Base-by-base conservation (phyloP, 352 stramenopile species). In the Phytopythium oedochilum region DNA sequence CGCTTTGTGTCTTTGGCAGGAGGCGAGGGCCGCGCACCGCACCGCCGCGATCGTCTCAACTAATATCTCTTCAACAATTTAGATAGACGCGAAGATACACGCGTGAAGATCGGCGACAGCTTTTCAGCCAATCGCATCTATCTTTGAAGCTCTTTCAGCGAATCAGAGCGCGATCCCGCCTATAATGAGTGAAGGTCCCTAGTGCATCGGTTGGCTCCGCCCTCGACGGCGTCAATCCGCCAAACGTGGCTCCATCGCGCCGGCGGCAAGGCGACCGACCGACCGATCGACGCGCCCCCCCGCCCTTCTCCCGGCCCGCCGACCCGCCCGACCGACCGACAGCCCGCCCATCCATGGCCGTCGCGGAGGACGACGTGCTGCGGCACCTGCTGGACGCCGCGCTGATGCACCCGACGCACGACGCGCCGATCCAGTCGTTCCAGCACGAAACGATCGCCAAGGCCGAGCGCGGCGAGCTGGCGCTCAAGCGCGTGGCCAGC, bases 371-470 rank as follows among this genome's bases (percentile, higher is more conserved):
- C 55, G 78, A 89, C 66, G 78, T 85, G 55, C 70, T 92, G 34
- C 61, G 65, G 56, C 67, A 75, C 51, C 71, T 86, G 56, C 66
- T 92, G 51, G 79, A 88, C 32, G 68, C 65, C 35, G 61, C 68
- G 55, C 68, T 85, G 46, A 54, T 79, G 28, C 73, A 70, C 34
- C 82, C 82, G 11, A 73, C 69, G 28, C 62, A 86, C 23, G 32
- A 61, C 4, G 54, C 66, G 55, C 68, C 76, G 57, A 82, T 89
- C 64, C 77, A 89, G 43, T 75, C 71, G 36, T 80, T 86, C 29
- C 74, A 84, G 71, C 78, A 86, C 31, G 79, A 92, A 49, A 69
- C 81, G 28, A 44, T 92, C 39, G 70, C 75, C 15, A 85, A 88
- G 63, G 71, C 83, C 48, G 71, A 78, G 55, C 65, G 61, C 53